Percentiles rank a stretch among this genome's conserved stretches.
These are phyloP conservation scores for Schrenkiella parvula DNA, from an alignment of 345 rosid species.

Conservation along the genomic window DNA sequence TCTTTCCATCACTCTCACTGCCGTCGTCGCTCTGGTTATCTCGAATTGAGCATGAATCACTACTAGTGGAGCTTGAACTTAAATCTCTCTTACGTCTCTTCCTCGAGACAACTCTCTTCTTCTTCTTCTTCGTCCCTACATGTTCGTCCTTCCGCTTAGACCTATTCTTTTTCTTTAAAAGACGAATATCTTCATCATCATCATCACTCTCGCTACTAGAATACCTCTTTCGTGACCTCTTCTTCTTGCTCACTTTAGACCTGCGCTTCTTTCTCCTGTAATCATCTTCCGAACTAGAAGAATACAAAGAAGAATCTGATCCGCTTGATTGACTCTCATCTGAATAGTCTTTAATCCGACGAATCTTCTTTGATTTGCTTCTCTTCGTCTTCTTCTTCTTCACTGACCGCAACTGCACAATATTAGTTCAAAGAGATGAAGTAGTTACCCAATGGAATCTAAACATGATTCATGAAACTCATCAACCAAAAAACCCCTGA, in stretches of 20 bases:
- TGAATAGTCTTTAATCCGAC: slow-evolving; percentile 37
- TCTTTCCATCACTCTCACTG: slow-evolving; percentile 44
- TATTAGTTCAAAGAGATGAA: no score
- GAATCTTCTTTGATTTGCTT: slow-evolving; percentile 52
- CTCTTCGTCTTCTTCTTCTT: slow-evolving; percentile 52
- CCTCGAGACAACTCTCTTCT: slow-evolving; percentile 34
- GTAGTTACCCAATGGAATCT: background rate
- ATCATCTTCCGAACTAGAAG: slow-evolving; percentile 52
- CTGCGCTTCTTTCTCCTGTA: slow-evolving; percentile 43
- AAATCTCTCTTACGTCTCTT: slow-evolving; percentile 44
- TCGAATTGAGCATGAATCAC: background rate
- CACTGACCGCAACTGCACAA: slow-evolving; percentile 43
- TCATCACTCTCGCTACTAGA: slow-evolving; percentile 43
- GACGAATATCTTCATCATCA: slow-evolving; percentile 1
- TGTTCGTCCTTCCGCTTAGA: slow-evolving; percentile 39
- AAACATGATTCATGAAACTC: background rate
- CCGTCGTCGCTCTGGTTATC: slow-evolving; percentile 17
- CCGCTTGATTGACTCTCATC: slow-evolving; percentile 41
- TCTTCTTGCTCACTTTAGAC: slow-evolving; percentile 55
- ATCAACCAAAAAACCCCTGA: background rate
- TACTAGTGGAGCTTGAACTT: slow-evolving; percentile 41
- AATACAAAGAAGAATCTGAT: slow-evolving; percentile 41
- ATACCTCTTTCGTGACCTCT: slow-evolving; percentile 44
- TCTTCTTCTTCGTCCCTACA: slow-evolving; percentile 28
- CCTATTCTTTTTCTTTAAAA: slow-evolving; percentile 36